Percentiles rank a stretch among this genome's conserved stretches.
These are phyloP conservation scores for Stereocaulon alpinum DNA, from an alignment of 495 filamentous ascomycete species.

Conservation along the genomic window DNA sequence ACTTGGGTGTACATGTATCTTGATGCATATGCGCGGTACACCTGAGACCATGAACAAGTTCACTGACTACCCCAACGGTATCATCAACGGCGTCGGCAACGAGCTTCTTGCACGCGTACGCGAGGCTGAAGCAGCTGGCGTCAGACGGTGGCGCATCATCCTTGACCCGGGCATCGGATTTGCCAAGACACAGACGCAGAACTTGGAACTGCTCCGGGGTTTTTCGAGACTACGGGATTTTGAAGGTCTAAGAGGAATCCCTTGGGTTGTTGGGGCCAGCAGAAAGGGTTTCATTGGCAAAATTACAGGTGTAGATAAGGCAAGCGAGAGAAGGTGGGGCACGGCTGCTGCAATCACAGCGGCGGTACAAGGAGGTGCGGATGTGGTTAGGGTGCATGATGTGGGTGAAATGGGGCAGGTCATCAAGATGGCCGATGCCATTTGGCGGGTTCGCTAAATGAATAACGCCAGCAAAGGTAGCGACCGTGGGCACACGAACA, in stretches of 20 bases:
- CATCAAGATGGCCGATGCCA: conserved; percentile 79
- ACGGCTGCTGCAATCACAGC: conserved; percentile 83
- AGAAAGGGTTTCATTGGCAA: conserved; percentile 82
- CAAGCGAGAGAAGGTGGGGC: conserved; percentile 62
- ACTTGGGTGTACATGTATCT: conserved; percentile 68
- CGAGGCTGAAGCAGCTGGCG: conserved; percentile 71
- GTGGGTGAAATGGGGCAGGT: conserved; percentile 83
- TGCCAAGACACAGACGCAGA: conserved; percentile 71
- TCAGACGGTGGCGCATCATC: conserved; percentile 87
- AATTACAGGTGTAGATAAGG: conserved; percentile 65
- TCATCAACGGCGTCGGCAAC: conserved; percentile 55
- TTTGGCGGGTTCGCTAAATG: conserved; percentile 48
- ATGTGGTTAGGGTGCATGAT: conserved; percentile 94
- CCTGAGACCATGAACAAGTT: conserved; percentile 71
- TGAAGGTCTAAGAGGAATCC: conserved; percentile 58
- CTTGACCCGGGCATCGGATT: conserved; percentile 93
- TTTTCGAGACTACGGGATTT: conserved; percentile 51
- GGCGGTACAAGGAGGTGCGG: conserved; percentile 82
- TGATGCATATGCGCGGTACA: conserved; percentile 94
- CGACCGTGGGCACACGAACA: neutral
- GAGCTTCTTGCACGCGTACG: conserved; percentile 63
- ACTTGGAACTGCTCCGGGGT: conserved; percentile 64
- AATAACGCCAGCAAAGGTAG: too few relatives aligned
- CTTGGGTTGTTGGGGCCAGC: conserved; percentile 85
- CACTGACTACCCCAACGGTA: conserved; percentile 59